Conservation (phyloP, 2,329 filamentous ascomycete species). For the Curvularia verruculosa region DNA sequence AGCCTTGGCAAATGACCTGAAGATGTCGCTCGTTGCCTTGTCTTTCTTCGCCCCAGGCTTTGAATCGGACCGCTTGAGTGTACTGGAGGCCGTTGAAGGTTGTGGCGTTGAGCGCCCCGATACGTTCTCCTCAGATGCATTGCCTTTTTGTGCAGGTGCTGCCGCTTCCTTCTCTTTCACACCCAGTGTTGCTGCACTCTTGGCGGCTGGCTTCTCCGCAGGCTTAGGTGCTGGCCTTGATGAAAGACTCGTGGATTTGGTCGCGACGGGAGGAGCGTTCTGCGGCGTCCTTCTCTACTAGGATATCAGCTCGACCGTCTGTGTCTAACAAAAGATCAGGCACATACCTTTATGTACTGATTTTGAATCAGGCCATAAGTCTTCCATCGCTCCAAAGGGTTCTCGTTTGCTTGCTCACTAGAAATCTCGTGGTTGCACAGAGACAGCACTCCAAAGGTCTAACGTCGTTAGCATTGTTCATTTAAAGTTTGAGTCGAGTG, state of each 20-base stretch:
- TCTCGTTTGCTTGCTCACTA: conserved; percentile 62
- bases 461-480: conserved; percentile 49
- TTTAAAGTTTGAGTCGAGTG: conserved; percentile 5
- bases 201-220: conserved; percentile 22
- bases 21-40: conserved; percentile 65
- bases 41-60: conserved; percentile 63
- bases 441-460: conserved; percentile 71
- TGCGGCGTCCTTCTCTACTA: conserved; percentile 53
- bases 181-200: conserved; percentile 22
- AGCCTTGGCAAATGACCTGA: conserved; percentile 78
- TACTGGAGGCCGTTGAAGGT: conserved; percentile 24
- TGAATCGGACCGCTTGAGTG: conserved; percentile 43
- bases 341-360: conserved; percentile 63
- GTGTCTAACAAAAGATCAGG: not conserved
- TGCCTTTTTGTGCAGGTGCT: conserved; percentile 27
- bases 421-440: conserved; percentile 70
- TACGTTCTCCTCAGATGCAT: conserved; percentile 42
- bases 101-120: conserved; percentile 46
- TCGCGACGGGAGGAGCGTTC: conserved; percentile 43
- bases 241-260: conserved; percentile 24
- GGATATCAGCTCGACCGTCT: conserved; percentile 20
- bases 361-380: conserved; percentile 79
- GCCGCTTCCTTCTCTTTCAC: conserved; percentile 29
- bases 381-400: conserved; percentile 64
- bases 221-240: conserved; percentile 19